These are phyloP conservation scores for Penicillium sp. DNA, from an alignment of 2,329 filamentous ascomycete species.

Conservation along the genomic window DNA sequence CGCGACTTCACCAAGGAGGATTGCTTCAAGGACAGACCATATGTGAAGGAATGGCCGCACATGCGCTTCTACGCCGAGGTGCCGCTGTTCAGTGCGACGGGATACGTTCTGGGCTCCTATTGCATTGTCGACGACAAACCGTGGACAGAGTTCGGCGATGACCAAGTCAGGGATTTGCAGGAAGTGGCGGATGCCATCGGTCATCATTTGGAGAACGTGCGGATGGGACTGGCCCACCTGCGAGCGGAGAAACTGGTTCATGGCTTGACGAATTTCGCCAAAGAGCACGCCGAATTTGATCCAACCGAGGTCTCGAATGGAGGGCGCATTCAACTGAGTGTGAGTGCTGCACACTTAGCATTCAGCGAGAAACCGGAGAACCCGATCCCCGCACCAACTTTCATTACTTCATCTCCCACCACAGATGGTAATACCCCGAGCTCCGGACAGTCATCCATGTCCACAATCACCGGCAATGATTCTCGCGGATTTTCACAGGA, in stretches of 20 bases:
- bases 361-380: neutral
- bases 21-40: conserved; percentile 34
- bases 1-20: conserved; percentile 38
- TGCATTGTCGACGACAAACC: conserved; percentile 60
- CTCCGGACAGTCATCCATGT: neutral
- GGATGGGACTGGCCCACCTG: conserved; percentile 55
- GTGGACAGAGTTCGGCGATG: conserved; percentile 44
- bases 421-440: neutral
- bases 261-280: conserved; percentile 53
- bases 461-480: neutral
- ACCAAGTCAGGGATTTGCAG: conserved; percentile 49
- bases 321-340: conserved; percentile 2
- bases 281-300: conserved; percentile 33
- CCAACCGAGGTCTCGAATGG: conserved; percentile 14
- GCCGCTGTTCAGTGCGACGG: conserved; percentile 57
- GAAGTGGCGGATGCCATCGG: conserved; percentile 59
- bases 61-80: conserved; percentile 59
- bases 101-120: conserved; percentile 60
- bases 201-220: conserved; percentile 60
- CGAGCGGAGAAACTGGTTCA: conserved; percentile 60
- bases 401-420: neutral
- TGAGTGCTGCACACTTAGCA: neutral
- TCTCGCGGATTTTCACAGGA: neutral
- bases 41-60: conserved; percentile 33
- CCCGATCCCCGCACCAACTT: neutral